Percentiles rank a stretch among this genome's conserved stretches.
Conservation (phyloP, 257 asterid species). For the Rehmannia glutinosa region DNA sequence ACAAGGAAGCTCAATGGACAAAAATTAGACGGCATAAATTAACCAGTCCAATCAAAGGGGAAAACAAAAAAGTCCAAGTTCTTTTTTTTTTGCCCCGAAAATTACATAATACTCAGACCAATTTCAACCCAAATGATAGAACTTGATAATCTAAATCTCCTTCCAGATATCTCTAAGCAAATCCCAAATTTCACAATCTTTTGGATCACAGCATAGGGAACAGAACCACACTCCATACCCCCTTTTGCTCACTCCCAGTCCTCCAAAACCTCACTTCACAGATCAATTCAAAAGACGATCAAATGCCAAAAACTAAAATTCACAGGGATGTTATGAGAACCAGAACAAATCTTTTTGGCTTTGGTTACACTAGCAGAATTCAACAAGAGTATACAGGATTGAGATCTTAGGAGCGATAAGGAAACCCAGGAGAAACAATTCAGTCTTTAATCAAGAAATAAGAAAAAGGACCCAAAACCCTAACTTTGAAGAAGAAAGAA, state of each 20-base stretch:
- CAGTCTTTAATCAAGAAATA: slow-evolving; percentile 9
- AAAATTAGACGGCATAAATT: not conserved
- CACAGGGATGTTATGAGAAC: not conserved
- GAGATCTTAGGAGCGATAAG: slow-evolving; percentile 14
- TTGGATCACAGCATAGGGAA: slow-evolving; percentile 2
- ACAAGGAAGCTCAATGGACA: not conserved
- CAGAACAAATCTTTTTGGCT: not conserved
- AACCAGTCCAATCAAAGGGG: not conserved
- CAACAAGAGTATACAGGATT: not conserved
- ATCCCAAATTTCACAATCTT: slow-evolving; percentile 2
- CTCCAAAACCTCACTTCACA: slow-evolving; percentile 13
- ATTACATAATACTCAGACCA: not conserved
- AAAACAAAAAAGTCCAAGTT: not conserved
- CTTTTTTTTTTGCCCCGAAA: not conserved
- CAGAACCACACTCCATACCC: not conserved
- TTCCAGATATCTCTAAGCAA: not conserved
- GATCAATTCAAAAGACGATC: not conserved
- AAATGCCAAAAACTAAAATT: not conserved
- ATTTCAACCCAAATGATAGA: slow-evolving; percentile 2
- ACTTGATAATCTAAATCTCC: not conserved
- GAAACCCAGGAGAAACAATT: not conserved
- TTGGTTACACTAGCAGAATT: slow-evolving; percentile 4
- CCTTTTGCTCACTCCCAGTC: slow-evolving; percentile 6
- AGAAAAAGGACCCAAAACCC: slow-evolving; percentile 13
- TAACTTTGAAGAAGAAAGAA: slow-evolving; percentile 12